phyloP scores from a whole-genome alignment of 2,329 filamentous ascomycete species.

The Epichloe brachyelytri region DNA sequence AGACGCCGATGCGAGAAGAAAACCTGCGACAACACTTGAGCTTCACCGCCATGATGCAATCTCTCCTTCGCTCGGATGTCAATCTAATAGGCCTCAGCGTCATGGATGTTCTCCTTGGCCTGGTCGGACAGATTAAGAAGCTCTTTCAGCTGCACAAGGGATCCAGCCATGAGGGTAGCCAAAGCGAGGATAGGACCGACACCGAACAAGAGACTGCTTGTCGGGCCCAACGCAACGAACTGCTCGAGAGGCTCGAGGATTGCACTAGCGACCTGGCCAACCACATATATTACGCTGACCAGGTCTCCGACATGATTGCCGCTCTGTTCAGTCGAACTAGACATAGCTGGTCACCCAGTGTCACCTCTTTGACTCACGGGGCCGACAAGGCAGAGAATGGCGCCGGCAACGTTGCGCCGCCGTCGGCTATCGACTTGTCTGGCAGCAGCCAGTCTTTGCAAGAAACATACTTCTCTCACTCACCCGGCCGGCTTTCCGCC shows the following conservation, averaged over 20 bases:
- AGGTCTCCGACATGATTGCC: conserved; percentile 87
- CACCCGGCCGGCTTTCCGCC: conserved; percentile 47
- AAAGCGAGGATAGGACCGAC: conserved; percentile 22
- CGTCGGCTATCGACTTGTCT: conserved; percentile 25
- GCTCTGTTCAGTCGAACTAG: conserved; percentile 69
- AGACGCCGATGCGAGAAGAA: conserved; percentile 55
- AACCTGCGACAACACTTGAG: conserved; percentile 62
- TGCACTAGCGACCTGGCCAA: conserved; percentile 87
- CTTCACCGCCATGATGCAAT: conserved; percentile 66
- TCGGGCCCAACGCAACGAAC: conserved; percentile 41
- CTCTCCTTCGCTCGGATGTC: conserved; percentile 72
- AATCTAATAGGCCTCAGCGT: conserved; percentile 93
- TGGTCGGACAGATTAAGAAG: conserved; percentile 72
- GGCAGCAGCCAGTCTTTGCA: conserved; percentile 31
- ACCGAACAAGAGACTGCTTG: conserved; percentile 18
- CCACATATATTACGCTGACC: conserved; percentile 93
- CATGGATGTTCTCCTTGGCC: conserved; percentile 80
- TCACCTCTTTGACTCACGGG: conserved; percentile 26
- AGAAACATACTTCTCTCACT: conserved; percentile 41
- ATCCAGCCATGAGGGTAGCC: conserved; percentile 16
- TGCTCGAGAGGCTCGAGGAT: conserved; percentile 59
- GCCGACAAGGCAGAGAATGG: conserved; percentile 31
- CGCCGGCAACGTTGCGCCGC: conserved; percentile 18
- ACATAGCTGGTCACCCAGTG: conserved; percentile 37
- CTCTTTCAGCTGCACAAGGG: conserved; percentile 52